Conservation (phyloP, 1,284 basidiomycete genomes). For the Hemileia vastatrix region DNA sequence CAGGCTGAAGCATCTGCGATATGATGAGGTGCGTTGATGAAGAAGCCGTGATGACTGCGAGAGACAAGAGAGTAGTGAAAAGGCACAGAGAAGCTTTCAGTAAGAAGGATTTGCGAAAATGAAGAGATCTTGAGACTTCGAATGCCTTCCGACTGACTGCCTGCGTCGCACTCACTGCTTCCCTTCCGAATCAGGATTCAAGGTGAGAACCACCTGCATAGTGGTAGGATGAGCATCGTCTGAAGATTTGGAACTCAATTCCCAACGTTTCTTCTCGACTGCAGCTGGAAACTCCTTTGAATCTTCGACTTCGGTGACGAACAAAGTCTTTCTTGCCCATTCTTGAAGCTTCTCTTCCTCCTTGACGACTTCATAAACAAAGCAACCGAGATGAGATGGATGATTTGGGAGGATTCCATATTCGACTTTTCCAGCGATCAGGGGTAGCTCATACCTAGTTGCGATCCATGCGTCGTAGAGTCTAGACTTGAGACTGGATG, state of each 20-base stretch:
- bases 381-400: not conserved
- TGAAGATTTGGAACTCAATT: not conserved
- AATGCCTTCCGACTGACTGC: not conserved
- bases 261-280: not conserved
- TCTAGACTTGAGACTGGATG: not conserved
- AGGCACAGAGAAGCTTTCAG: not conserved
- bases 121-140: not conserved
- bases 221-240: not conserved
- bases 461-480: not conserved
- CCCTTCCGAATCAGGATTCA: not conserved
- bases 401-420: not conserved
- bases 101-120: not conserved
- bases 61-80: not conserved
- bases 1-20: not conserved
- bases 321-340: not conserved
- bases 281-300: not conserved
- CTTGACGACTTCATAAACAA: not conserved
- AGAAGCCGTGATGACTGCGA: not conserved
- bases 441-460: not conserved
- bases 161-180: not conserved
- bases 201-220: not conserved
- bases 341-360: not conserved
- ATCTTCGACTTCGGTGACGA: not conserved
- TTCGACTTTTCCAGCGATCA: not conserved
- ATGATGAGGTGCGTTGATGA: not conserved